Evolutionary conservation across 2,329 filamentous ascomycete genomes (phyloP).

Genomic region (Aspergillus jensenii): DNA sequence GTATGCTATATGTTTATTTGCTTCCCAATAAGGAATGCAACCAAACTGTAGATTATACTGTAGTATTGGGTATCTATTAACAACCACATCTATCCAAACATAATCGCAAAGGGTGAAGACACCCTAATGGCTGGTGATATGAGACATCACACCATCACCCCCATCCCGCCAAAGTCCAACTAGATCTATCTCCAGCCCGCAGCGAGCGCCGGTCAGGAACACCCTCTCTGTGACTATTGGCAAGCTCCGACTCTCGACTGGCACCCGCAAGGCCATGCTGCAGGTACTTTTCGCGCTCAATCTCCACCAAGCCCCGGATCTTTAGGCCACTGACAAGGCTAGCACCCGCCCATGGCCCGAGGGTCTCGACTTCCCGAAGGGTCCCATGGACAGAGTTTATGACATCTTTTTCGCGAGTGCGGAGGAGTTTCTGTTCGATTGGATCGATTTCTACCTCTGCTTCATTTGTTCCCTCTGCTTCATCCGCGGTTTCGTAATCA

Average conservation of each 20-base stretch:
- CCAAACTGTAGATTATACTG: background rate
- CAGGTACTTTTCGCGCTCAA: slow-evolving; percentile 64
- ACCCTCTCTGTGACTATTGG: slow-evolving; percentile 13
- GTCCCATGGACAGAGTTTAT: slow-evolving; percentile 37
- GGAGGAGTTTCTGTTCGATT: slow-evolving; percentile 43
- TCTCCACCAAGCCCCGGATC: slow-evolving; percentile 61
- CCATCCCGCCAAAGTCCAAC: slow-evolving; percentile 51
- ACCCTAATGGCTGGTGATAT: background rate
- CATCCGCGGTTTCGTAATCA: slow-evolving; percentile 5
- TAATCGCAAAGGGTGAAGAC: background rate
- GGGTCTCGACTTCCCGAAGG: slow-evolving; percentile 57
- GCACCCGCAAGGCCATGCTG: slow-evolving; percentile 49
- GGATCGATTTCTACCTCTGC: slow-evolving; percentile 46
- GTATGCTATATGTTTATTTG: background rate
- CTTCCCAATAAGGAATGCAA: background rate
- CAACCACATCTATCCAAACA: background rate
- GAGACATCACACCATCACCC: slow-evolving; percentile 28
- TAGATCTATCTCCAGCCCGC: slow-evolving; percentile 46
- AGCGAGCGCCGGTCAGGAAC: slow-evolving; percentile 41
- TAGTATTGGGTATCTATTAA: slow-evolving; percentile 6
- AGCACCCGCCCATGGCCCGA: slow-evolving; percentile 65
- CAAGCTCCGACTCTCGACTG: slow-evolving; percentile 42
- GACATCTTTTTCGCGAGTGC: slow-evolving; percentile 33
- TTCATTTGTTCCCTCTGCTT: background rate
- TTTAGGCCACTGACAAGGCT: slow-evolving; percentile 61